Base-by-base conservation (phyloP, 192 early-diverging fungal species). In the Backusella mclennaniae region DNA sequence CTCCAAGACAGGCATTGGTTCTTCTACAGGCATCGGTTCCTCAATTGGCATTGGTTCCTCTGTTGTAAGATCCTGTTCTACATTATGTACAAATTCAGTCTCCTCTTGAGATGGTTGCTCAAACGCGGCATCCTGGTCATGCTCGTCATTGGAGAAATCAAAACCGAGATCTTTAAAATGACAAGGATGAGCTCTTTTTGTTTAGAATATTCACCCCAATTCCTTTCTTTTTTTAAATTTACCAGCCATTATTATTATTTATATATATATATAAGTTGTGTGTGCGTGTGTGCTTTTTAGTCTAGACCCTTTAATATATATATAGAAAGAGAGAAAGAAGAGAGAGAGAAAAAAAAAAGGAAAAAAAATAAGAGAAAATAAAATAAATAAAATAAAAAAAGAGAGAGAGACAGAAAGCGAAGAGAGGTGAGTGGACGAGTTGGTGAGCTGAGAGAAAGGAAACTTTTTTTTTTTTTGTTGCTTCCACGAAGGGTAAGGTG, bases 141-240 rank as follows among this genome's bases (percentile, higher is more conserved):
- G 66, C 23, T 75, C 67, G 11, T 82, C 73, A 78, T 73, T 76
- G 56, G 76, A 44, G 70, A 82, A 82, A 67, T 82, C 76, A 72
- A 82, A 82, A 46, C 80, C 80, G 73, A 82, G 76, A 82, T 82
- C 80, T 82, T 70, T 71, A 56, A 11, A 11, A 17, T 15, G 42
- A 19, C 8, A 67, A 67, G 35, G 21, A 59, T 59, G 53, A 59
- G 53, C 21, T 59, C 23, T 3, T 26, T 26, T 26, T 3, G 11
- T 8, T 26, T 7, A 59, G 3, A 26, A 53, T 14, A 21, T 53
- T 21, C 4, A 21, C 5, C 0, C 33, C 33, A 33, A 53, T 53
- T 19, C n/a, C 53, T 14, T 41, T 23, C 19, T 70, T 19, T 46
- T 31, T 71, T 71, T 12, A 66, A 21, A 8, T 19, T 67, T 71